Evolutionary conservation across 2,329 filamentous ascomycete species (phyloP), one percentile per base, ranked within the genome.

Genomic region (Diplocarpon mali): DNA sequence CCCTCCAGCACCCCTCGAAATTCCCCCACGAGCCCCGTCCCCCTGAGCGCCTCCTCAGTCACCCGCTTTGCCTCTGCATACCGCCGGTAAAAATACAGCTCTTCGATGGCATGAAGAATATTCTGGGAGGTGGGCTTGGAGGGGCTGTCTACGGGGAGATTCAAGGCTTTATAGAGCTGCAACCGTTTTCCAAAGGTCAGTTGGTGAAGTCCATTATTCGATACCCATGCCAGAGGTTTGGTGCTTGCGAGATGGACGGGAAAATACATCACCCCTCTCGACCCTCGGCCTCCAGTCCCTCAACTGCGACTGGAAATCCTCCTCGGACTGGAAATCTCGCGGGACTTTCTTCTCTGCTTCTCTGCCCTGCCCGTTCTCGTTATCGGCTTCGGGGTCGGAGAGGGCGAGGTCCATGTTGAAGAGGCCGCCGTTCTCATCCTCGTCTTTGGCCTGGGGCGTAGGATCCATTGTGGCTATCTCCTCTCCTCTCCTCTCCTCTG

Each of bases 401-500:
- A 70, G 65, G 31, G 63, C 64, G 44, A 70, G 57, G 17, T 65
- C 60, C 48, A 72, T 70, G 52, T 57, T 57, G 44, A 71, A 61
- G 42, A 70, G 64, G 24, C 63, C 65, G 11, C 64, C 54, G 31
- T 61, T 55, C 31, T 62, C 58, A 40, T 64, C 60, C 44, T 62
- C 63, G 57, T 59, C 63, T 9, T 40, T 20, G 9, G 11, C 35
- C 34, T 24, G 20, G 20, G 20, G 20, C 4, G 4, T 32, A 12
- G 9, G 9, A 3, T 32, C 30, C 30, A 32, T 32, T 3, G 5
- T 4, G 30, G 11, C 30, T 29, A 12, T 38, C 42, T 30, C 20
- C 20, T 28, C 15, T 36, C 31, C 28, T 24, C 12, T 29, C 15
- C n/a, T 4, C 27, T 39, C n/a, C n/a, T n/a, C n/a, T n/a, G n/a